Percentiles rank a stretch among this genome's conserved stretches.
phyloP scores from a whole-genome alignment of 2,329 filamentous ascomycete genomes.

The Dothideomycetidae sp. region DNA sequence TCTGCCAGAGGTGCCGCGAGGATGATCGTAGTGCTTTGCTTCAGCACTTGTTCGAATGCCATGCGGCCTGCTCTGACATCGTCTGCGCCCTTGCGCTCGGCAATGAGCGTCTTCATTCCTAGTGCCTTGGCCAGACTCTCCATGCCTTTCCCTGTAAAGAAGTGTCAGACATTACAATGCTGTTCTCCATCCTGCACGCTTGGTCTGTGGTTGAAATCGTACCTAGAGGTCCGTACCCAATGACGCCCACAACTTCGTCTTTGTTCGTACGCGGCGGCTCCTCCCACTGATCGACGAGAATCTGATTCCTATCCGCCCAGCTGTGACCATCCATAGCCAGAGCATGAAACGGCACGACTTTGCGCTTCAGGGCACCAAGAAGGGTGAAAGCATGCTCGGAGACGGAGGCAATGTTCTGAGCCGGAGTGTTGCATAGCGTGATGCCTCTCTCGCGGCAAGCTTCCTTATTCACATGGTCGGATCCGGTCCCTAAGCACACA shows the following conservation, averaged over 20 bases:
- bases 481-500: slow-evolving; percentile 33
- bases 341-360: slow-evolving; percentile 26
- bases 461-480: slow-evolving; percentile 33
- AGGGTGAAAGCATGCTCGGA: slow-evolving; percentile 38
- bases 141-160: slow-evolving; percentile 28
- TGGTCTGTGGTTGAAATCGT: no score
- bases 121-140: slow-evolving; percentile 31
- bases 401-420: slow-evolving; percentile 31
- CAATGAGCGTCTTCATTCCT: slow-evolving; percentile 36
- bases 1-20: slow-evolving; percentile 19
- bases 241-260: slow-evolving; percentile 36
- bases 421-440: slow-evolving; percentile 32
- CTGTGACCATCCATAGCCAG: slow-evolving; percentile 23
- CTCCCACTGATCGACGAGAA: slow-evolving; percentile 22
- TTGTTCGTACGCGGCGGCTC: slow-evolving; percentile 31
- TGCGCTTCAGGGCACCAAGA: slow-evolving; percentile 34
- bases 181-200: not conserved
- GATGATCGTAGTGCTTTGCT: slow-evolving; percentile 25
- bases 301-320: slow-evolving; percentile 28
- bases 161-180: no score
- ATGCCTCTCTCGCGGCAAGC: slow-evolving; percentile 31
- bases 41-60: slow-evolving; percentile 25
- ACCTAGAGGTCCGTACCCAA: slow-evolving; percentile 38
- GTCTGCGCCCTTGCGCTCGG: slow-evolving; percentile 30
- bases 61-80: slow-evolving; percentile 19